Percentiles rank a stretch among this genome's conserved stretches.
Conservation (phyloP, 768 basidiomycete species). For the Suillus subalutaceus region DNA sequence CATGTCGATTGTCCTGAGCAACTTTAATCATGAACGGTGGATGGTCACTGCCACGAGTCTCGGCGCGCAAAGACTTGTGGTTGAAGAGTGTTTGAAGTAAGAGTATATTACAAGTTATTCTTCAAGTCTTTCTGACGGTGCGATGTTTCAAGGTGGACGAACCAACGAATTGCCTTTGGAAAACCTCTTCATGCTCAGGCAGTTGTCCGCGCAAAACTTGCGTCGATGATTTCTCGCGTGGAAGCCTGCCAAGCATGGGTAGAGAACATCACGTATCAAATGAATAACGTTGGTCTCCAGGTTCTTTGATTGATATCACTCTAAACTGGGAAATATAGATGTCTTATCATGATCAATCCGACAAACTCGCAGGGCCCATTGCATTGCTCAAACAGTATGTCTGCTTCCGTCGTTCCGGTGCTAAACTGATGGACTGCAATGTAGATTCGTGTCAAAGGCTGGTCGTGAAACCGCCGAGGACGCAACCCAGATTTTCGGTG, state of each 20-base stretch:
- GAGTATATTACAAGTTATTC: slow-evolving; percentile 16
- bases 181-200: slow-evolving; percentile 82
- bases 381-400: slow-evolving; percentile 83
- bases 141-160: slow-evolving; percentile 68
- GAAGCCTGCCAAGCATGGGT: slow-evolving; percentile 89
- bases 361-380: slow-evolving; percentile 86
- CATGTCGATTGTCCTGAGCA: slow-evolving; percentile 79
- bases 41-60: slow-evolving; percentile 77
- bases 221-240: slow-evolving; percentile 86
- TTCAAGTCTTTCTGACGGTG: slow-evolving; percentile 14
- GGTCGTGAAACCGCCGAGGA: slow-evolving; percentile 59
- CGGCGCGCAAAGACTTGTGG: slow-evolving; percentile 74
- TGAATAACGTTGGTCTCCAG: slow-evolving; percentile 70
- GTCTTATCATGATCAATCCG: slow-evolving; percentile 83
- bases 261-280: slow-evolving; percentile 87
- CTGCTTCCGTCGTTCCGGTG: background rate
- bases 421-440: slow-evolving; percentile 10
- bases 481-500: slow-evolving; percentile 86
- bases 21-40: slow-evolving; percentile 92
- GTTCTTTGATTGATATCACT: background rate
- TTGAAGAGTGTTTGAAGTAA: slow-evolving; percentile 90
- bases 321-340: slow-evolving; percentile 52
- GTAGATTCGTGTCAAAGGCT: slow-evolving; percentile 67
- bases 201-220: slow-evolving; percentile 88
- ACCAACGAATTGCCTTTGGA: slow-evolving; percentile 88